Base-by-base conservation (phyloP, 1,284 basidiomycete species). In the Ganoderma resinaceum region DNA sequence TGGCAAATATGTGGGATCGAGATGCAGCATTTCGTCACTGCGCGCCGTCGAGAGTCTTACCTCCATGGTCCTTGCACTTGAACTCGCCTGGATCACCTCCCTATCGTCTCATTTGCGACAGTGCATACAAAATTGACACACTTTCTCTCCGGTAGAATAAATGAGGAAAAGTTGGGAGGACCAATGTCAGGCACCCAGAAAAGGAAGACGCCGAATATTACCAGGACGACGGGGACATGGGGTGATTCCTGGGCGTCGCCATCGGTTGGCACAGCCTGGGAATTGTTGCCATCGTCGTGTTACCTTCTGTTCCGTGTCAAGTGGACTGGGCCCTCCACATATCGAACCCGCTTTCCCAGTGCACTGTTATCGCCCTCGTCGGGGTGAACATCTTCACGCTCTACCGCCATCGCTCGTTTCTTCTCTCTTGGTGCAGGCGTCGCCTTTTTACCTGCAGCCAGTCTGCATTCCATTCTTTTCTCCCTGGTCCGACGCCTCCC, bases 401-500 rank as follows among this genome's bases (percentile, higher is more conserved):
- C 43, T 46, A 63, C 64, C 68, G 43, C 61, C 64, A 67, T 68
- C 62, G 57, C 62, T 73, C 68, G 64, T 63, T 68, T 61, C 62
- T 65, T 72, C 68, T 66, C 68, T 62, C 70, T 69, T 70, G 70
- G 73, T 75, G 76, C 75, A 70, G 76, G 77, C 70, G 69, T 73
- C 71, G 67, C 61, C 68, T 57, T 64, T 71, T 74, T 69, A 57
- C 71, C 73, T 74, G 79, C 80, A 81, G 80, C 80, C 58, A 80
- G 80, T 75, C 80, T 81, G 80, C 79, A 71, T 69, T 79, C 77
- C 80, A 66, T 75, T 81, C 78, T 52, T 79, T 80, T 78, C 70
- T 69, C 68, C 67, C 55, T 40, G 57, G 57, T n/a, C 57, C n/a
- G 40, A 61, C 66, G 68, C 70, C 59, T 46, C n/a, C 3, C 40